Percentiles rank a stretch among this genome's conserved stretches.
phyloP scores from a whole-genome alignment of 768 basidiomycete genomes.

The Hemileccinum rubropunctum region DNA sequence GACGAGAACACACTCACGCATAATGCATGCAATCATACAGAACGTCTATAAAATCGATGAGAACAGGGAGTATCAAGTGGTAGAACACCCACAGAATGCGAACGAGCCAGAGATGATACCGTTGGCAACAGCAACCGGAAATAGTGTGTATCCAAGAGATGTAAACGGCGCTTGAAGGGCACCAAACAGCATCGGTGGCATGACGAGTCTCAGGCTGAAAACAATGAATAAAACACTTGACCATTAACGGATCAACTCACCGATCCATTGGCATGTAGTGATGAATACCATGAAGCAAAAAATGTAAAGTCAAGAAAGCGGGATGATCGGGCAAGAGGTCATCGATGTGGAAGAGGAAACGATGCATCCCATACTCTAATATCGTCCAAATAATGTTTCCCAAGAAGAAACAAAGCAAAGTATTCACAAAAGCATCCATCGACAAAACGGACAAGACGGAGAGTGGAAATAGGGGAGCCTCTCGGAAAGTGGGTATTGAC shows the following conservation, averaged over 20 bases:
- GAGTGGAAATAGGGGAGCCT: constrained; percentile 55
- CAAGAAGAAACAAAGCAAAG: constrained; percentile 66
- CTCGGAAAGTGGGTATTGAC: constrained; percentile 62
- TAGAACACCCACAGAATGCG: constrained; percentile 58
- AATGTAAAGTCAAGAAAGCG: constrained; percentile 80
- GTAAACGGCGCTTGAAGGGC: constrained; percentile 84
- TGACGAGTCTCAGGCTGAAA: constrained; percentile 82
- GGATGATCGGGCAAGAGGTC: constrained; percentile 80
- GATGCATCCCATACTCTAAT: constrained; percentile 89
- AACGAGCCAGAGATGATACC: constrained; percentile 84
- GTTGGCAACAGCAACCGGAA: constrained; percentile 84
- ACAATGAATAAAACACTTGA: constrained; percentile 2
- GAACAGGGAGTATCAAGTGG: background rate
- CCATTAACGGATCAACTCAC: constrained; percentile 37
- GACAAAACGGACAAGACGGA: constrained; percentile 48
- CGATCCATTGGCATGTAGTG: constrained; percentile 97
- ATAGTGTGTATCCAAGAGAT: constrained; percentile 72
- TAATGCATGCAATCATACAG: constrained; percentile 92
- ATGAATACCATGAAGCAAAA: constrained; percentile 92
- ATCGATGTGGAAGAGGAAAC: constrained; percentile 98
- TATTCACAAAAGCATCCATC: constrained; percentile 48
- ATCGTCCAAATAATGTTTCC: constrained; percentile 95
- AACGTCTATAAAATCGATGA: constrained; percentile 50
- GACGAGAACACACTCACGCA: constrained; percentile 50
- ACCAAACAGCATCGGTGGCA: constrained; percentile 88